phyloP scores from a whole-genome alignment of 1,284 basidiomycete species.

The Veloporphyrellus conicus region DNA sequence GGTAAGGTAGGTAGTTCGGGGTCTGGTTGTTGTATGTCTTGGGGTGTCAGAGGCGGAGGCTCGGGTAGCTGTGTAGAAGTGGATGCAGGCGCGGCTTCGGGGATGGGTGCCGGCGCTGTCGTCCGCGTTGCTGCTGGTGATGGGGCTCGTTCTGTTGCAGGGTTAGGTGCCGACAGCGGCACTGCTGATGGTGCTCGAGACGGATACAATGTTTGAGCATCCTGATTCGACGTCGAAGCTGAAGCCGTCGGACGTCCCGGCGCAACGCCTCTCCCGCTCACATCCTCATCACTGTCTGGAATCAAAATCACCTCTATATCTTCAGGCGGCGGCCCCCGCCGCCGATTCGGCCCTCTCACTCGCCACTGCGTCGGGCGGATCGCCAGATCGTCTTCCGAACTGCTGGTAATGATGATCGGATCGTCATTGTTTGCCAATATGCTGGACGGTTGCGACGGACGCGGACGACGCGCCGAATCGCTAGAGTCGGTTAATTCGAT shows the following conservation, averaged over 20 bases:
- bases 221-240: not conserved
- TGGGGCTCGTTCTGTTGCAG: not conserved
- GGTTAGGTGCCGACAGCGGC: not conserved
- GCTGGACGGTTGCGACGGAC: conserved; percentile 1
- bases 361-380: conserved; percentile 4
- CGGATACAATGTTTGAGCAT: not conserved
- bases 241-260: not conserved
- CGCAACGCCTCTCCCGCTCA: not conserved
- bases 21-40: not conserved
- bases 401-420: conserved; percentile 25
- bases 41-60: not conserved
- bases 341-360: not conserved
- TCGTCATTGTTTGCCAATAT: conserved; percentile 6
- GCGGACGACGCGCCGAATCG: conserved; percentile 5
- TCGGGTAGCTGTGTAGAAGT: conserved; percentile 1
- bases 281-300: conserved; percentile 27
- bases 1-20: not conserved
- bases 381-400: conserved; percentile 19
- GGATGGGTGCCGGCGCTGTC: not conserved
- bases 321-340: conserved; percentile 4
- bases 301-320: conserved; percentile 27
- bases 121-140: not conserved
- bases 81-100: not conserved
- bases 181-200: not conserved
- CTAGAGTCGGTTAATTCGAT: conserved; percentile 24